Conservation (phyloP, 2,329 filamentous ascomycete species). For the Cordyceps cateniannulata region DNA sequence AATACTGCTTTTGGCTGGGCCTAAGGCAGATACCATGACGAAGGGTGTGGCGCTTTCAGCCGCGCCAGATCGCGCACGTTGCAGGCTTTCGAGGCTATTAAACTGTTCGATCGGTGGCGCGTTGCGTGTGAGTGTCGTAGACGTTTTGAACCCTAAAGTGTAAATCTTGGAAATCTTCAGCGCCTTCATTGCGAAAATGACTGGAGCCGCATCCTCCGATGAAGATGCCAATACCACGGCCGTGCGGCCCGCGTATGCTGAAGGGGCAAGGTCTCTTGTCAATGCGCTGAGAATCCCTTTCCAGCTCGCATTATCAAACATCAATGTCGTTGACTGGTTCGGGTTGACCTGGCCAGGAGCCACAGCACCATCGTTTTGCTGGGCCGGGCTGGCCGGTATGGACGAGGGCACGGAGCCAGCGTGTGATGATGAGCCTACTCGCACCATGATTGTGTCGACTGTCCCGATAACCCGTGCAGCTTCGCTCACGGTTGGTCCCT, state of each 20-base stretch:
- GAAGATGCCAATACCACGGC: slow-evolving; percentile 69
- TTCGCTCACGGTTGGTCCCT: slow-evolving; percentile 59
- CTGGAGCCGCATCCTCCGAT: slow-evolving; percentile 68
- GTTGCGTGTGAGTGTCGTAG: slow-evolving; percentile 54
- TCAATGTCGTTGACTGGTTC: slow-evolving; percentile 43
- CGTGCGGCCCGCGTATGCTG: slow-evolving; percentile 68
- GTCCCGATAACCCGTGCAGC: slow-evolving; percentile 73
- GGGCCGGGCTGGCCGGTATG: slow-evolving; percentile 41
- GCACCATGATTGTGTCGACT: slow-evolving; percentile 73
- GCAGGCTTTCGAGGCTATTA: slow-evolving; percentile 62
- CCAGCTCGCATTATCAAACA: slow-evolving; percentile 81
- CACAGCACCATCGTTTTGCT: slow-evolving; percentile 24
- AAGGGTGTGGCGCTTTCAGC: slow-evolving; percentile 57
- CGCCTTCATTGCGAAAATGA: slow-evolving; percentile 71
- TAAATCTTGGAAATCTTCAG: slow-evolving; percentile 74
- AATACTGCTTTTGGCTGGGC: slow-evolving; percentile 70
- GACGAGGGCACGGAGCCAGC: slow-evolving; percentile 40
- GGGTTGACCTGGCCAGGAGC: slow-evolving; percentile 33
- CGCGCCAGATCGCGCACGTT: slow-evolving; percentile 43
- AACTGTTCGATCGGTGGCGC: slow-evolving; percentile 69
- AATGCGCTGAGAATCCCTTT: slow-evolving; percentile 78
- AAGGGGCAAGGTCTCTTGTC: slow-evolving; percentile 74
- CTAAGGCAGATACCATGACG: slow-evolving; percentile 72
- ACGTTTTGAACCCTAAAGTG: slow-evolving; percentile 72
- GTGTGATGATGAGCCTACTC: slow-evolving; percentile 29